A percentile compares a stretch with the other conserved stretches of the same genome.
Evolutionary conservation across 805 yeast species (phyloP).

Genomic region (Isabelozyma gotoi): DNA sequence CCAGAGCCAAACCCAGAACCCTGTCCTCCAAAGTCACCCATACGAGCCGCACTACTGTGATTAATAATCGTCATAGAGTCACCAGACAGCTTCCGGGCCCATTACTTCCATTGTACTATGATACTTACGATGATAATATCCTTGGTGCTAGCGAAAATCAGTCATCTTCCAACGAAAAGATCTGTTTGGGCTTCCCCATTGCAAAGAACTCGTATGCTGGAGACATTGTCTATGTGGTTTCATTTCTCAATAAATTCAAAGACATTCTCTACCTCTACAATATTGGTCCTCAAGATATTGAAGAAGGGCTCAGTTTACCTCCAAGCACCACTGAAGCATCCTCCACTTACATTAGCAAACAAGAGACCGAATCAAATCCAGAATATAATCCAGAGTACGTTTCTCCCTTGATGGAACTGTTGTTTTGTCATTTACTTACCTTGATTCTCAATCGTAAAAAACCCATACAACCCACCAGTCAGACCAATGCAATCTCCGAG

Average conservation of each 20-base stretch:
- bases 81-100: constrained; percentile 42
- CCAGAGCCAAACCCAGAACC: not conserved
- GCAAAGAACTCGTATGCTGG: constrained; percentile 24
- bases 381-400: no score
- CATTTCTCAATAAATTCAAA: constrained; percentile 31
- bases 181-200: constrained; percentile 37
- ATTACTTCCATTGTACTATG: constrained; percentile 31
- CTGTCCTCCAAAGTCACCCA: constrained; percentile 3
- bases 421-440: constrained; percentile 31
- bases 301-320: constrained; percentile 30
- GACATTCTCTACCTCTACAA: constrained; percentile 19
- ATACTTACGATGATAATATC: constrained; percentile 37
- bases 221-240: constrained; percentile 32
- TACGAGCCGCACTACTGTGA: constrained; percentile 30
- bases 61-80: constrained; percentile 24
- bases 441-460: constrained; percentile 38
- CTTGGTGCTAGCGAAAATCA: constrained; percentile 13
- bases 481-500: constrained; percentile 31
- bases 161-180: constrained; percentile 15
- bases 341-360: no score
- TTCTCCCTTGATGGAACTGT: constrained; percentile 29
- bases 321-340: no score
- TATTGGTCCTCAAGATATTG: constrained; percentile 40
- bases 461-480: constrained; percentile 21
- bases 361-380: not conserved